Conservation (phyloP, 805 yeast species). For the Metschnikowia orientalis region DNA sequence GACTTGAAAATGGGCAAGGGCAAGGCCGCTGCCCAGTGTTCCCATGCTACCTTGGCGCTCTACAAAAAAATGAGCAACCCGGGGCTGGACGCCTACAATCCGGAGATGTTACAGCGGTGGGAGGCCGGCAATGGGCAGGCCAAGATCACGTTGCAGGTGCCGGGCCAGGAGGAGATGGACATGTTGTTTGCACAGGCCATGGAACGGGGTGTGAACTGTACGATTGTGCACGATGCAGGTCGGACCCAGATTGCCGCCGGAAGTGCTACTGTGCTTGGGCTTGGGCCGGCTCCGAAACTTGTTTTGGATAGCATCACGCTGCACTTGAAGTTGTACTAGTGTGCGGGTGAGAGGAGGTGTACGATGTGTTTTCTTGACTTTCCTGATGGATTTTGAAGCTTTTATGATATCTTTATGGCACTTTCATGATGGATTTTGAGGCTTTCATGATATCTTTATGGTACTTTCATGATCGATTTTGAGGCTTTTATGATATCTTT, state of each 20-base stretch:
- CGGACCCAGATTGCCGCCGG: slow-evolving; percentile 96
- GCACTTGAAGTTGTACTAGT: slow-evolving; percentile 64
- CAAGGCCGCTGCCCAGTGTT: slow-evolving; percentile 95
- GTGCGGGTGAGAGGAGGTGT: too few relatives aligned
- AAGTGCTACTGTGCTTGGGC: slow-evolving; percentile 90
- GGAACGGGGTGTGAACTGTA: slow-evolving; percentile 70
- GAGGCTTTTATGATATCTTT: too few relatives aligned
- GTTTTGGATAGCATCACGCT: slow-evolving; percentile 81
- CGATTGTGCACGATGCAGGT: slow-evolving; percentile 92
- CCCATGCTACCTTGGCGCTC: slow-evolving; percentile 94
- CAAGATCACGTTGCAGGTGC: slow-evolving; percentile 79
- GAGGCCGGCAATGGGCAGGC: slow-evolving; percentile 78
- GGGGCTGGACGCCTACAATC: slow-evolving; percentile 51
- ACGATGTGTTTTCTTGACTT: too few relatives aligned
- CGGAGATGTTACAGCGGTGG: slow-evolving; percentile 72
- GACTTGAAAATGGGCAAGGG: slow-evolving; percentile 94
- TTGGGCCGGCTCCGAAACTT: slow-evolving; percentile 92
- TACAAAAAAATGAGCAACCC: slow-evolving; percentile 63
- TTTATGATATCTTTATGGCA: too few relatives aligned
- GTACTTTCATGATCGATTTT: too few relatives aligned
- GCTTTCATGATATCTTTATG: too few relatives aligned
- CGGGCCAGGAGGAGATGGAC: slow-evolving; percentile 67
- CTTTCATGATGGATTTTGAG: too few relatives aligned
- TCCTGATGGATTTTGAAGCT: too few relatives aligned
- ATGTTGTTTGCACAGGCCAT: slow-evolving; percentile 75